Base-by-base conservation (phyloP, 1,284 basidiomycete species). In the Mycena citricolor region DNA sequence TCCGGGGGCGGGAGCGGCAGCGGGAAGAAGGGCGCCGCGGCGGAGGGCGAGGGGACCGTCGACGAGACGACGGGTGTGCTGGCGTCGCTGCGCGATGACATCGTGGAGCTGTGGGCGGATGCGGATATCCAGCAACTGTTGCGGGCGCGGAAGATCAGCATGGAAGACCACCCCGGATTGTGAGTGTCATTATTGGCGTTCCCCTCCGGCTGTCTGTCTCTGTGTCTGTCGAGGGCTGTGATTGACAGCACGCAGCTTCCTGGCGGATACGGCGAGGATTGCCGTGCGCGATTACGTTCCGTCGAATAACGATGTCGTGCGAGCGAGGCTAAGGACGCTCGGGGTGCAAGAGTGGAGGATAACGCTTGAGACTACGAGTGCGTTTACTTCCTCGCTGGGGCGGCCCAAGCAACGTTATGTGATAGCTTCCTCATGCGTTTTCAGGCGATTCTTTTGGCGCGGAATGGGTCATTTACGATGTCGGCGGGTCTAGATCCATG, bases 261-360 rank as follows among this genome's bases (percentile, higher is more conserved):
- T 81, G 25, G 69, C 78, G 56, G 73, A 73, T 8, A 58, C 97
- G 38, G 78, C 83, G 39, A 82, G 93, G 24, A 90, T 98, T 61
- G 79, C 90, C 1, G 68, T 79, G 13, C 73, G 79, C 12, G 74
- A 77, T 62, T 98, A 95, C 65, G 69, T 93, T 40, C 95, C 94
- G 2, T 86, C 86, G 0, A 94, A 97, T 62, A 74, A 42, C 59
- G 50, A 52, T 36, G 92, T 98, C 55, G 75, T 98, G 4, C 83
- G 92, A 35, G 93, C 93, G 2, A 82, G 94, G 56, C 81, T 97
- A 52, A 97, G 97, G 68, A 97, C 94, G 4, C 55, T 74, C 13
- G 52, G 52, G 24, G 48, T 54, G 0, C 52, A 54, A 23, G 52
- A 54, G 29, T 50, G 48, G 47, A 35, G 44, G 3, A 39, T 54